A percentile compares a stretch with the other conserved stretches of the same genome.
Conservation (phyloP, 2,329 filamentous ascomycete genomes). For the Colletotrichum sp. region DNA sequence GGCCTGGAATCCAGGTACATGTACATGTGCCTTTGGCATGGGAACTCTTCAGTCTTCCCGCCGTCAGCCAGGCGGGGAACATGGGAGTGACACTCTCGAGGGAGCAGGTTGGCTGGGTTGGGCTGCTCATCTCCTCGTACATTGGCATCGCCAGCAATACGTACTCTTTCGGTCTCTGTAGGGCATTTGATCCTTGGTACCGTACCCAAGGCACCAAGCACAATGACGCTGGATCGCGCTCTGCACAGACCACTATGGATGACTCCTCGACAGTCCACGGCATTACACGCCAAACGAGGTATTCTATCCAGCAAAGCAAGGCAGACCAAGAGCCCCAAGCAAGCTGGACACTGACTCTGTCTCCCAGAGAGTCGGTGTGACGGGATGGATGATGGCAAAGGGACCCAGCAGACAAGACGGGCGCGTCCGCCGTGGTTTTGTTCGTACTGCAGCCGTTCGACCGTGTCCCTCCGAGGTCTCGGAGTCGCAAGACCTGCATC, state of each 20-base stretch:
- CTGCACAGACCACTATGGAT: not conserved
- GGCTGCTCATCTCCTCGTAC: not conserved
- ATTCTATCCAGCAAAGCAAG: not conserved
- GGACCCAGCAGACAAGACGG: not conserved
- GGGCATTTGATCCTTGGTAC: not conserved
- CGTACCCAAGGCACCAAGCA: not conserved
- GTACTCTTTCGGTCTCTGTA: not conserved
- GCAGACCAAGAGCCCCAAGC: not conserved
- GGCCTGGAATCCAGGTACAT: not conserved
- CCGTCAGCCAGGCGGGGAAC: not conserved
- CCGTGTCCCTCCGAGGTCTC: conserved; percentile 5
- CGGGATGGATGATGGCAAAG: not conserved
- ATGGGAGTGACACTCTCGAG: not conserved
- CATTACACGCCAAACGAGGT: not conserved
- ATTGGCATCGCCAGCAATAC: not conserved
- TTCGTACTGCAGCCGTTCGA: conserved; percentile 8
- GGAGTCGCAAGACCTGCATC: conserved; percentile 19
- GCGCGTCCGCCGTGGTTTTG: not conserved
- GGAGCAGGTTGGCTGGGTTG: conserved; percentile 1
- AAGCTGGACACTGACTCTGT: not conserved
- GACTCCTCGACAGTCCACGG: not conserved
- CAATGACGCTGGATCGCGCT: not conserved
- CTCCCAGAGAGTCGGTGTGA: not conserved
- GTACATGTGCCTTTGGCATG: not conserved
- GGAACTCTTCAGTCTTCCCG: not conserved